Percentiles rank a stretch among this genome's conserved stretches.
phyloP scores from a whole-genome alignment of 2,329 filamentous ascomycete species.

The Xylaria digitata region DNA sequence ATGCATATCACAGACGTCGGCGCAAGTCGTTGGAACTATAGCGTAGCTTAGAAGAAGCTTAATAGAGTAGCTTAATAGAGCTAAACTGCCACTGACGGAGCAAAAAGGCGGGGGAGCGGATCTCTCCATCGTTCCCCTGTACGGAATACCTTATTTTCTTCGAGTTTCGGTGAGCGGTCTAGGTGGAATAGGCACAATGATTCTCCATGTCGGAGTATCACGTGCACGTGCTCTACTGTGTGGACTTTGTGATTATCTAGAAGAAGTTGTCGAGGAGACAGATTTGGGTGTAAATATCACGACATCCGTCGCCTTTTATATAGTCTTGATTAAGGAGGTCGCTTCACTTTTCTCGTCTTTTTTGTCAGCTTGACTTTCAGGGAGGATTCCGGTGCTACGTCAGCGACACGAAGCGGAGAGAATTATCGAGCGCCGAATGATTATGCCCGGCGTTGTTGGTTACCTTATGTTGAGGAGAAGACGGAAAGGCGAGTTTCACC shows the following conservation, averaged over 20 bases:
- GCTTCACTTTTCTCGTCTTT: background rate
- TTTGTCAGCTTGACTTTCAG: background rate
- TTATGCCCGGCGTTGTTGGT: background rate
- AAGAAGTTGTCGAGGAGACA: background rate
- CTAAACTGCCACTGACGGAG: too few species aligned
- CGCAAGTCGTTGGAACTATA: too few species aligned
- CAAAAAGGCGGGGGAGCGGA: too few species aligned
- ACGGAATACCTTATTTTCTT: too few species aligned
- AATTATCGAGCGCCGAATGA: background rate
- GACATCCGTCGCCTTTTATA: background rate
- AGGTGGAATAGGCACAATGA: too few species aligned
- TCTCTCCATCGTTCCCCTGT: too few species aligned
- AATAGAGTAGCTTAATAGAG: too few species aligned
- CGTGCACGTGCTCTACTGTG: background rate
- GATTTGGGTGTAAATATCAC: slow-evolving; percentile 1
- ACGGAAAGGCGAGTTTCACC: background rate
- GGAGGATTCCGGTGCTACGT: background rate
- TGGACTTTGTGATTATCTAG: too few species aligned
- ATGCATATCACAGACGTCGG: too few species aligned
- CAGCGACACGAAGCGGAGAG: background rate
- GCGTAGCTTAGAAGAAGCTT: too few species aligned
- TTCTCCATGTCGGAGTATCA: too few species aligned
- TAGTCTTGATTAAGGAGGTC: background rate
- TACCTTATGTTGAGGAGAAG: background rate
- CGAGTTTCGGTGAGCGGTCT: too few species aligned